Conservation (phyloP, 768 basidiomycete genomes). For the Rhodotorula taiwanensis region DNA sequence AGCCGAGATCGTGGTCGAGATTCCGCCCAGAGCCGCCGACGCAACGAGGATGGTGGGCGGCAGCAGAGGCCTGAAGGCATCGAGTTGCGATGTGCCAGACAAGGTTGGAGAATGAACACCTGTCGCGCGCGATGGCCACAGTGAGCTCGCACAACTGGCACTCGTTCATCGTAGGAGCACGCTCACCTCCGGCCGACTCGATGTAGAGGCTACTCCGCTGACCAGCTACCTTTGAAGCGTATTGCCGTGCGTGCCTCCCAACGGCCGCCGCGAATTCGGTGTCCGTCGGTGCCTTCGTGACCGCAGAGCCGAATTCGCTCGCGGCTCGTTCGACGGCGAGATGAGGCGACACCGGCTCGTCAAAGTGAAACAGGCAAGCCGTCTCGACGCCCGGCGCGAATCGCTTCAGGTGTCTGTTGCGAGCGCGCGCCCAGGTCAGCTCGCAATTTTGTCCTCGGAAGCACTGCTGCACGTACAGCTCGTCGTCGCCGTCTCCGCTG, state of each 20-base stretch:
- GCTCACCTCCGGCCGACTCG: slow-evolving; percentile 91
- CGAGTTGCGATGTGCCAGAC: slow-evolving; percentile 73
- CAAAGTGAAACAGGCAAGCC: slow-evolving; percentile 71
- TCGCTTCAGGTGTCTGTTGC: slow-evolving; percentile 29
- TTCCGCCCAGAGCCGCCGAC: slow-evolving; percentile 84
- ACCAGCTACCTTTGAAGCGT: slow-evolving; percentile 46
- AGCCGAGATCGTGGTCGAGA: slow-evolving; percentile 82
- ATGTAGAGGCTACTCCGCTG: slow-evolving; percentile 60
- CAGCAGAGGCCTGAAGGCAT: slow-evolving; percentile 76
- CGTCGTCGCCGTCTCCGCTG: slow-evolving; percentile 69
- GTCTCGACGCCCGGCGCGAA: slow-evolving; percentile 49
- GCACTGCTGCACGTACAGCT: slow-evolving; percentile 52
- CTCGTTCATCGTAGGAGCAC: not conserved
- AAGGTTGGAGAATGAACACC: slow-evolving; percentile 87
- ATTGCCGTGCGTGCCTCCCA: slow-evolving; percentile 53
- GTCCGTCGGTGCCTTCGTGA: slow-evolving; percentile 40
- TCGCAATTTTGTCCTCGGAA: not conserved
- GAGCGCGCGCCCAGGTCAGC: not conserved
- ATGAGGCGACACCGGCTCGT: slow-evolving; percentile 89
- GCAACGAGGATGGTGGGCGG: slow-evolving; percentile 82
- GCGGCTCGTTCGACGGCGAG: slow-evolving; percentile 57
- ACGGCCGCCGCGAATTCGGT: slow-evolving; percentile 33
- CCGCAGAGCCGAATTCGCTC: not conserved
- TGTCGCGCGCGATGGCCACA: slow-evolving; percentile 42
- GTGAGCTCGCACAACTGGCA: no score